Evolutionary conservation across 2,329 filamentous ascomycete genomes (phyloP), one percentile per base, ranked within the genome.

Genomic region (Botrytis porri): DNA sequence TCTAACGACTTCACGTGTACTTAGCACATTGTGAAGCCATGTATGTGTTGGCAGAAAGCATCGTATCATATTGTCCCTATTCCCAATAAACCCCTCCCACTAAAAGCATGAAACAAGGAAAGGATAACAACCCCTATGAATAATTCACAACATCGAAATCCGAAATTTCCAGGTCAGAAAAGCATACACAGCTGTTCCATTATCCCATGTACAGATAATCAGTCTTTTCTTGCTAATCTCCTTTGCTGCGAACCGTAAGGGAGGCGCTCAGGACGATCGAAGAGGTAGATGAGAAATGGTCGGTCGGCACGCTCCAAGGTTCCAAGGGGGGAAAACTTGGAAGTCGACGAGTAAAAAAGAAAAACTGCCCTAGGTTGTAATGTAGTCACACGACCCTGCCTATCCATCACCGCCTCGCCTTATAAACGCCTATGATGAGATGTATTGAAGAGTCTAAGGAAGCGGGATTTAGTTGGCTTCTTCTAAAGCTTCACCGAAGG

Each of bases 401-500:
- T 72, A 72, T 67, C 62, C 70, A 72, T 72, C 70, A 69, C 67
- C 63, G 63, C 63, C 70, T 39, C 63, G 51, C 70, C 62, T 59
- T 35, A 69, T 43, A 69, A 69, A 69, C 63, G 63, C 70, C 63
- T 29, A 72, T 72, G 63, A 60, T 54, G 63, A 67, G 69, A 54
- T 29, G 43, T 71, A 51, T 25, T 41, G 59, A 71, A 62, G 45
- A 51, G 43, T 18, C n/a, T 37, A 32, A 51, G 41, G 43, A 51
- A 54, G 70, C 57, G n/a, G 45, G 39, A 54, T n/a, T 72, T 72
- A 72, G 57, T 60, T 69, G 51, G 35, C 57, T 60, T 72, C 70
- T 69, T 72, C 70, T 25, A 72, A 35, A 32, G 64, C 41, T 61
- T 61, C 63, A 81, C 96, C 96, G 82, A 99, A 99, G 72, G 96